Evolutionary conservation across 116 monocot genomes (phyloP).

Genomic region (Papilionanthe hybrid): DNA sequence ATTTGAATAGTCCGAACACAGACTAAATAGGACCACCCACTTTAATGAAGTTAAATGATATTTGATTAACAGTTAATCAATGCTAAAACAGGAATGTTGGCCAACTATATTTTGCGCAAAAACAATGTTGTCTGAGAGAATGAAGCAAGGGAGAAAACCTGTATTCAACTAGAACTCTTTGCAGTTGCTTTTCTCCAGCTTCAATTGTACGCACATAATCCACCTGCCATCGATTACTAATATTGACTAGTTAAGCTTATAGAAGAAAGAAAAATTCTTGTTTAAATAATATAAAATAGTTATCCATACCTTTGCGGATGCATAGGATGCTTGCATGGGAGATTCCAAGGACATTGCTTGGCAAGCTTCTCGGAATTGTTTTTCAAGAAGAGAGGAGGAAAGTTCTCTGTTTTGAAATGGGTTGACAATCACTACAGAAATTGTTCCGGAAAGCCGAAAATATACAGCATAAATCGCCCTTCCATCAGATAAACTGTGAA

Average conservation of each 20-base stretch:
- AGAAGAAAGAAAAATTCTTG: not conserved
- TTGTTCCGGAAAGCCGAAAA: conserved; percentile 39
- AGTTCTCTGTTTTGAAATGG: conserved; percentile 87
- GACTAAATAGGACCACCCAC: not conserved
- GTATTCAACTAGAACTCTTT: conserved; percentile 55
- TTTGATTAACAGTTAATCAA: not conserved
- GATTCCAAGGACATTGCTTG: conserved; percentile 38
- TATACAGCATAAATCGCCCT: conserved; percentile 67
- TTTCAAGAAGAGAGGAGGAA: conserved; percentile 75
- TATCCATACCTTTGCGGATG: conserved; percentile 48
- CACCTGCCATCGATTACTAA: conserved; percentile 41
- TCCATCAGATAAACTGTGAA: conserved; percentile 60
- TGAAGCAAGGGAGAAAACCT: conserved; percentile 43
- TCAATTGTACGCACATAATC: conserved; percentile 65
- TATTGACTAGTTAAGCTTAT: conserved; percentile 2
- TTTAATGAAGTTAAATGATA: not conserved
- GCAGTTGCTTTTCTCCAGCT: conserved; percentile 57
- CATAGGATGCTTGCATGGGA: conserved; percentile 18
- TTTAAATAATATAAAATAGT: not conserved
- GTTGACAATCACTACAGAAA: conserved; percentile 63
- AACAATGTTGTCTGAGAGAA: not conserved
- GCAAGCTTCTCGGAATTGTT: conserved; percentile 83
- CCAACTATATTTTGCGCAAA: not conserved
- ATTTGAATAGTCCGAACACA: not conserved
- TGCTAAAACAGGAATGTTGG: not conserved